phyloP scores from a whole-genome alignment of 1,284 basidiomycete genomes.

The Naganishia liquefaciens region DNA sequence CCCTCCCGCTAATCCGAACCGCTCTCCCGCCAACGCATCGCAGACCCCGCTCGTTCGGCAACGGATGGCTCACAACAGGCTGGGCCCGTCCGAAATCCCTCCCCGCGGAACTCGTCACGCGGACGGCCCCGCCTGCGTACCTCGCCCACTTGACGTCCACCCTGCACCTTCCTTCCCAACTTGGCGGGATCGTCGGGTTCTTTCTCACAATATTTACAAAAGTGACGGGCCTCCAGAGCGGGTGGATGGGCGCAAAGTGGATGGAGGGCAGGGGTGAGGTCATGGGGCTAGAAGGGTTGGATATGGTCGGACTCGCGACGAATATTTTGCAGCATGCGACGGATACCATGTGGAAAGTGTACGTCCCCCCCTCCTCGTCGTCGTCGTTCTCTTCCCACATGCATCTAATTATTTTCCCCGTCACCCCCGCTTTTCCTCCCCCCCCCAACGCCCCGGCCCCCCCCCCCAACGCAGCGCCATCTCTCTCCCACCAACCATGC shows the following conservation, averaged over 20 bases:
- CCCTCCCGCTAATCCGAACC: neutral
- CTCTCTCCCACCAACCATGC: constrained; percentile 50
- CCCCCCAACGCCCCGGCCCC: neutral
- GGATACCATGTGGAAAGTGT: constrained; percentile 35
- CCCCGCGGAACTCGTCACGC: constrained; percentile 31
- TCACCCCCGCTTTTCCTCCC: too few species aligned
- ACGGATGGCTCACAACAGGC: constrained; percentile 44
- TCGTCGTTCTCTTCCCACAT: too few species aligned
- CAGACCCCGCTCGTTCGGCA: constrained; percentile 48
- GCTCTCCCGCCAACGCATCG: constrained; percentile 2
- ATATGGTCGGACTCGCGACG: constrained; percentile 31
- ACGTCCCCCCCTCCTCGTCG: constrained; percentile 17
- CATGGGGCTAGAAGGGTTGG: constrained; percentile 11
- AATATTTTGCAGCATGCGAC: constrained; percentile 29
- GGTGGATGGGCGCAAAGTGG: constrained; percentile 4
- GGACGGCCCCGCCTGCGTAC: constrained; percentile 35
- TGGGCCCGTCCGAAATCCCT: constrained; percentile 31
- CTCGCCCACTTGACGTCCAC: constrained; percentile 27
- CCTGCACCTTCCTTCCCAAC: constrained; percentile 28
- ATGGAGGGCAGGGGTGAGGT: neutral
- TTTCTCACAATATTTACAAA: constrained; percentile 36
- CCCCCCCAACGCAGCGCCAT: constrained; percentile 30
- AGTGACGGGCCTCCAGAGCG: constrained; percentile 13
- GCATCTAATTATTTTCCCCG: too few species aligned
- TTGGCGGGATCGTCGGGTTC: constrained; percentile 39